Conservation (phyloP, 257 asterid species). For the Linaria vulgaris region DNA sequence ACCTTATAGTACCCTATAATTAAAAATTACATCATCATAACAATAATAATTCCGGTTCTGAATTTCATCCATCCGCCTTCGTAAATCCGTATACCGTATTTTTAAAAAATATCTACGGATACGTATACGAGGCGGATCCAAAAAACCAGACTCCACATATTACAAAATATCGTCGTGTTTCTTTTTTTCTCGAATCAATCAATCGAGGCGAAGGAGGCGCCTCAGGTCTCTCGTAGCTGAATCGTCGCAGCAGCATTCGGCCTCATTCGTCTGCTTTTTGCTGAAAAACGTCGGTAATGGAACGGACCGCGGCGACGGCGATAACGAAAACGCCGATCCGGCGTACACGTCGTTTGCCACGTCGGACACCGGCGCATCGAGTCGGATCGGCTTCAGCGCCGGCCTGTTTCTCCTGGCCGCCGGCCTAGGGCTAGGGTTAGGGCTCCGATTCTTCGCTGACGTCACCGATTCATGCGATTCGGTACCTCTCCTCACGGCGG, state of each 20-base stretch:
- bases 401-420: constrained; percentile 16
- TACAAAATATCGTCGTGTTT: too few relatives aligned
- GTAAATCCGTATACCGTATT: not conserved
- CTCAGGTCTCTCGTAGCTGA: not conserved
- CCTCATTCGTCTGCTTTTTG: constrained; percentile 3
- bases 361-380: not conserved
- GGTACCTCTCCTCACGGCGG: constrained; percentile 46
- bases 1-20: too few relatives aligned
- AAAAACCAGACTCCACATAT: not conserved
- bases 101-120: not conserved
- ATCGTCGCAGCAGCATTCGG: not conserved
- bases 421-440: not conserved
- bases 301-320: constrained; percentile 72
- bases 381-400: constrained; percentile 16
- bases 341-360: constrained; percentile 47
- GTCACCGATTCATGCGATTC: constrained; percentile 52
- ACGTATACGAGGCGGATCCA: not conserved
- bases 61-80: not conserved
- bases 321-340: constrained; percentile 57
- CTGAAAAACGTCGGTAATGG: constrained; percentile 69
- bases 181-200: too few relatives aligned
- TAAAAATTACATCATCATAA: too few relatives aligned
- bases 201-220: not conserved
- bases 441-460: constrained; percentile 10
- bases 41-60: too few relatives aligned